These are phyloP conservation scores for Aureobasidium sp. DNA, from an alignment of 2,329 filamentous ascomycete species.

Conservation along the genomic window DNA sequence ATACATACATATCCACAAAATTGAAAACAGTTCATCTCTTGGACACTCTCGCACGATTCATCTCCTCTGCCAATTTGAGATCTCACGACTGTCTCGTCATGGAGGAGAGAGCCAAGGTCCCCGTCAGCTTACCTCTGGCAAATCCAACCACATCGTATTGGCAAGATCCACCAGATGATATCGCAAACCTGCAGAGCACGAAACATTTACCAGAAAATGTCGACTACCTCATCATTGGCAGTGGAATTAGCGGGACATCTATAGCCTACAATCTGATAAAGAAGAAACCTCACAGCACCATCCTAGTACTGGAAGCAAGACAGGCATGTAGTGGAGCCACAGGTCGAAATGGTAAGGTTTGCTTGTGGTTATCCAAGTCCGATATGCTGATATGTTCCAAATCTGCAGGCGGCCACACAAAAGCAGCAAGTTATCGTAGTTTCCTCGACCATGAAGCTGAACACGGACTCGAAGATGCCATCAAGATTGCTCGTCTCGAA, in stretches of 20 bases:
- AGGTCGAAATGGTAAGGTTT: constrained; percentile 28
- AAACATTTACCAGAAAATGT: constrained; percentile 19
- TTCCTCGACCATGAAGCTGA: constrained; percentile 40
- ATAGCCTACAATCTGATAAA: constrained; percentile 30
- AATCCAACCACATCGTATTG: constrained; percentile 33
- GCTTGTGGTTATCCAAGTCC: no score
- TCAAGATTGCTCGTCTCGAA: constrained; percentile 33
- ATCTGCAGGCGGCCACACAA: constrained; percentile 36
- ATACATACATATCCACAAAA: neutral
- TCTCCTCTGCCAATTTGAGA: no score
- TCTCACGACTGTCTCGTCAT: no score
- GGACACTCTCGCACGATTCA: no score
- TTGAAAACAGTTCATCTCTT: neutral
- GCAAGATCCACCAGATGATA: constrained; percentile 30
- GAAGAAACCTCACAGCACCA: constrained; percentile 14
- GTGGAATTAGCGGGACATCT: constrained; percentile 32
- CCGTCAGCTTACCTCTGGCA: constrained; percentile 21
- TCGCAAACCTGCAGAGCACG: constrained; percentile 25
- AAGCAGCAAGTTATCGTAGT: constrained; percentile 43
- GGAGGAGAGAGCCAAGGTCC: constrained; percentile 14
- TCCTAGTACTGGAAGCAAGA: constrained; percentile 33
- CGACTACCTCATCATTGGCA: constrained; percentile 31
- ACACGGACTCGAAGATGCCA: constrained; percentile 43
- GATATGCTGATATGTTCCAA: no score
- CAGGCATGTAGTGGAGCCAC: constrained; percentile 32